A percentile compares a stretch with the other conserved stretches of the same genome.
Conservation (phyloP, 179 eudicot genomes). For the Silene coronaria region DNA sequence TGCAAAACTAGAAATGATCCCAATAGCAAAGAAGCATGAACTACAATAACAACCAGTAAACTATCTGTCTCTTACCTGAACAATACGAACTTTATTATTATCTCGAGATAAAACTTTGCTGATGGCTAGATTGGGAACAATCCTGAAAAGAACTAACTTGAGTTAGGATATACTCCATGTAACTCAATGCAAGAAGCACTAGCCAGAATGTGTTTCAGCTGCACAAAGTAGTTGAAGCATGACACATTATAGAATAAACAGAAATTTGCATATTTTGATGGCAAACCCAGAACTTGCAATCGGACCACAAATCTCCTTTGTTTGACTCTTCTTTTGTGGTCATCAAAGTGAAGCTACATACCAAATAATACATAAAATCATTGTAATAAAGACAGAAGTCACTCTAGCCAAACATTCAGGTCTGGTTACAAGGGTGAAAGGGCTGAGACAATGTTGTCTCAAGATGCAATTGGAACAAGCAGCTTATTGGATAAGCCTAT, state of each 20-base stretch:
- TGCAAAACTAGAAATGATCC: not conserved
- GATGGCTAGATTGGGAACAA: conserved; percentile 96
- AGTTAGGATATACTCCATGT: conserved; percentile 5
- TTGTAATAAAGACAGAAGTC: not conserved
- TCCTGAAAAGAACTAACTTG: conserved; percentile 45
- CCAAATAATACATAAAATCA: not conserved
- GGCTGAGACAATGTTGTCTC: not conserved
- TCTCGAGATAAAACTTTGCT: conserved; percentile 81
- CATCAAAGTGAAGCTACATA: not conserved
- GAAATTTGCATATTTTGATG: not conserved
- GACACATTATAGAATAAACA: not conserved
- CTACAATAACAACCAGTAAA: not conserved
- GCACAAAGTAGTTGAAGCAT: not conserved
- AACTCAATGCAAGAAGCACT: not conserved
- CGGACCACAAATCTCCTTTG: not conserved
- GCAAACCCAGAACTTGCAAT: not conserved
- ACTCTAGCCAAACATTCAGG: not conserved
- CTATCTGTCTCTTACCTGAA: conserved; percentile 51
- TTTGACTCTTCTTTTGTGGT: not conserved
- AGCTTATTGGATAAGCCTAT: not conserved
- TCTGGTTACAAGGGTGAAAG: not conserved
- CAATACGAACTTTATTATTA: conserved; percentile 88
- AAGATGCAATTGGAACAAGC: conserved; percentile 7
- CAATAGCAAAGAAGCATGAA: not conserved
- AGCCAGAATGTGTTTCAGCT: not conserved